A percentile compares a stretch with the other conserved stretches of the same genome.
These are phyloP conservation scores for Staphylotrichum tortipilum DNA, from an alignment of 495 filamentous ascomycete species.

Conservation along the genomic window DNA sequence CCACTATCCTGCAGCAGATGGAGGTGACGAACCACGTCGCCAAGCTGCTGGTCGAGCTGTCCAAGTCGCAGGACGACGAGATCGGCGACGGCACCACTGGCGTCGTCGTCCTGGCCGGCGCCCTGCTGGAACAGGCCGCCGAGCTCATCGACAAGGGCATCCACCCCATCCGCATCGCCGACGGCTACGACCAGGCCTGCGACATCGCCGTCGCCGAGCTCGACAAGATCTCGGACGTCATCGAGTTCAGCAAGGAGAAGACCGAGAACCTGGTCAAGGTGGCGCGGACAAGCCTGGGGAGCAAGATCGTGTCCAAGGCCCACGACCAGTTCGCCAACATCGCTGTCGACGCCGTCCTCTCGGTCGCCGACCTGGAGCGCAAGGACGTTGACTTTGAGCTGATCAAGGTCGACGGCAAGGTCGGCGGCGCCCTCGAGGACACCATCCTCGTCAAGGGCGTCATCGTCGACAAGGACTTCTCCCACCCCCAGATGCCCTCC, in stretches of 20 bases:
- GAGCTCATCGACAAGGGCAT: constrained; percentile 99
- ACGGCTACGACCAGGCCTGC: constrained; percentile 94
- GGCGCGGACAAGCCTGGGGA: constrained; percentile 90
- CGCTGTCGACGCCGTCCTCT: constrained; percentile 92
- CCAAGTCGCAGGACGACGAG: constrained; percentile 97
- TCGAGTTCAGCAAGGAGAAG: constrained; percentile 70
- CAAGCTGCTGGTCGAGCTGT: constrained; percentile 94
- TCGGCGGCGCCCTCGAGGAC: constrained; percentile 92
- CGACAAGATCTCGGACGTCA: constrained; percentile 83
- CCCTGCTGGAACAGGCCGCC: constrained; percentile 92
- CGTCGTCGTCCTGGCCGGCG: constrained; percentile 92
- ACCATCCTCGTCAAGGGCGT: constrained; percentile 92
- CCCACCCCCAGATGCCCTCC: constrained; percentile 96
- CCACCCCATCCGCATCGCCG: constrained; percentile 95
- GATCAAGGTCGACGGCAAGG: constrained; percentile 99
- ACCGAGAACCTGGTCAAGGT: constrained; percentile 83
- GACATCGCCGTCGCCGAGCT: constrained; percentile 90
- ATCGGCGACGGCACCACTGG: constrained; percentile 98
- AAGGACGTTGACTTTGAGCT: constrained; percentile 98
- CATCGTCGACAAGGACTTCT: constrained; percentile 99
- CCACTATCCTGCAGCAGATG: constrained; percentile 97
- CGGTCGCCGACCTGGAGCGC: constrained; percentile 88
- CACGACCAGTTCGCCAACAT: constrained; percentile 98
- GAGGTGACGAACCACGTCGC: constrained; percentile 98
- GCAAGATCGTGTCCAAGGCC: constrained; percentile 98